Percentiles rank a stretch among this genome's conserved stretches.
phyloP scores from a whole-genome alignment of 2,329 filamentous ascomycete species.

The Alternaria sp. region DNA sequence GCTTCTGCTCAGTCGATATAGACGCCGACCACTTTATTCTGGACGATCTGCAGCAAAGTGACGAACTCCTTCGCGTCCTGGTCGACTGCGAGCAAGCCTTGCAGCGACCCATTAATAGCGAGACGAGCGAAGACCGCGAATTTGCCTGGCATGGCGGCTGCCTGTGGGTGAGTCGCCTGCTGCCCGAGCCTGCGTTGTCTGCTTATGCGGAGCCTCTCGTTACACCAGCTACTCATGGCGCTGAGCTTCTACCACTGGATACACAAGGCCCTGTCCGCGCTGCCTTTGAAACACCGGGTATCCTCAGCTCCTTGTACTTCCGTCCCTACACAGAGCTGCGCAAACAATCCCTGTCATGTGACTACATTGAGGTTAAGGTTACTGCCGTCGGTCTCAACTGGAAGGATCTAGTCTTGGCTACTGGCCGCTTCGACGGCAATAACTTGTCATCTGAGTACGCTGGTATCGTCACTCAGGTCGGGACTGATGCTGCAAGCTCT shows the following conservation, averaged over 20 bases:
- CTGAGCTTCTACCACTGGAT: constrained; percentile 1
- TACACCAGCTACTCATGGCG: neutral
- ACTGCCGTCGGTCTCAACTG: constrained; percentile 27
- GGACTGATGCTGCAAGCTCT: constrained; percentile 8
- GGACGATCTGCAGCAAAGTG: constrained; percentile 1
- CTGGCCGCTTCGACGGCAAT: constrained; percentile 26
- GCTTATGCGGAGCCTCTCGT: neutral
- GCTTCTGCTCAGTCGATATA: constrained; percentile 14
- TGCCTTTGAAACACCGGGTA: constrained; percentile 16
- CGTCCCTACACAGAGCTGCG: constrained; percentile 12
- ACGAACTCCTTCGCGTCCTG: neutral
- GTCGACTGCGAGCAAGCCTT: neutral
- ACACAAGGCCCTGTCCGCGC: neutral
- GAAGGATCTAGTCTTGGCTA: constrained; percentile 23
- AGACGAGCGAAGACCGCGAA: constrained; percentile 15
- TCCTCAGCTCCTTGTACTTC: constrained; percentile 32
- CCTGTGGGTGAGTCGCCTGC: constrained; percentile 26
- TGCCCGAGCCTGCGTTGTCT: constrained; percentile 16
- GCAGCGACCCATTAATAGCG: neutral
- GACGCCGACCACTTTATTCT: constrained; percentile 9
- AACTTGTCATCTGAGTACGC: constrained; percentile 6
- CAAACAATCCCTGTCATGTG: constrained; percentile 15
- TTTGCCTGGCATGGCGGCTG: constrained; percentile 24
- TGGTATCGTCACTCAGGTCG: constrained; percentile 23
- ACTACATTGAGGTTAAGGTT: constrained; percentile 25